These are phyloP conservation scores for Zoysia pacifica DNA, from an alignment of 176 grass and related monocot species.

Conservation along the genomic window DNA sequence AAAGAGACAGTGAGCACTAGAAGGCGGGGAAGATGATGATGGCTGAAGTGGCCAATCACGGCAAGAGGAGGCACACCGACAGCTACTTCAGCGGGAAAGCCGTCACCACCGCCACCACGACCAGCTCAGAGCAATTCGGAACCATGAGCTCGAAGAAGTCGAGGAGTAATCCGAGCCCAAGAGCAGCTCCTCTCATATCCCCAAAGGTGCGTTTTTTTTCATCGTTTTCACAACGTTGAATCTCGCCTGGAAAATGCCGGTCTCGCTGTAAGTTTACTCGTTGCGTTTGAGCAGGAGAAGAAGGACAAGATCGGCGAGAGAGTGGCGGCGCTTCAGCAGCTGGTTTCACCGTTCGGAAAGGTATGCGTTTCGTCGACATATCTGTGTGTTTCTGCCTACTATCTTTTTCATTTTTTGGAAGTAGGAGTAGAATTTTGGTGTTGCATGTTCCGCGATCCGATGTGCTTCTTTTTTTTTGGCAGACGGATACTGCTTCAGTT, in stretches of 20 bases:
- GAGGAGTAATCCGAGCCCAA: conserved; percentile 42
- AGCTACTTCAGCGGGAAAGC: conserved; percentile 52
- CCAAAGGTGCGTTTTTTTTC: conserved; percentile 42
- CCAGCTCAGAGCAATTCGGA: conserved; percentile 38
- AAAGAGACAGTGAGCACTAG: background rate
- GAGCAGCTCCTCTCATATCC: conserved; percentile 34
- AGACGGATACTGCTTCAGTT: conserved; percentile 96
- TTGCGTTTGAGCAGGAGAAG: conserved; percentile 69
- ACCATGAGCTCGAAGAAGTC: conserved; percentile 65
- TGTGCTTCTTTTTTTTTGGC: conserved; percentile 26
- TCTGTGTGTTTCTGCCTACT: background rate
- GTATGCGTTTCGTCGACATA: conserved; percentile 11
- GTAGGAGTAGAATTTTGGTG: background rate
- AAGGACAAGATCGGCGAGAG: conserved; percentile 92
- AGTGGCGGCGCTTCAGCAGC: conserved; percentile 77
- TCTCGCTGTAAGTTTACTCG: background rate
- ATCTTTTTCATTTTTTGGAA: background rate
- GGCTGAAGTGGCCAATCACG: conserved; percentile 67
- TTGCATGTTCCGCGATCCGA: background rate
- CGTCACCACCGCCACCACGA: conserved; percentile 19
- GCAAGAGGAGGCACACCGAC: conserved; percentile 59
- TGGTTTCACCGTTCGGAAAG: conserved; percentile 95
- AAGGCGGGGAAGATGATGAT: conserved; percentile 72
- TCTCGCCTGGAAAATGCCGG: background rate
- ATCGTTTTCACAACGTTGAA: too few relatives aligned